A percentile compares a stretch with the other conserved stretches of the same genome.
Evolutionary conservation across 306 rosid genomes (phyloP).

Genomic region (Prinsepia uniflora): DNA sequence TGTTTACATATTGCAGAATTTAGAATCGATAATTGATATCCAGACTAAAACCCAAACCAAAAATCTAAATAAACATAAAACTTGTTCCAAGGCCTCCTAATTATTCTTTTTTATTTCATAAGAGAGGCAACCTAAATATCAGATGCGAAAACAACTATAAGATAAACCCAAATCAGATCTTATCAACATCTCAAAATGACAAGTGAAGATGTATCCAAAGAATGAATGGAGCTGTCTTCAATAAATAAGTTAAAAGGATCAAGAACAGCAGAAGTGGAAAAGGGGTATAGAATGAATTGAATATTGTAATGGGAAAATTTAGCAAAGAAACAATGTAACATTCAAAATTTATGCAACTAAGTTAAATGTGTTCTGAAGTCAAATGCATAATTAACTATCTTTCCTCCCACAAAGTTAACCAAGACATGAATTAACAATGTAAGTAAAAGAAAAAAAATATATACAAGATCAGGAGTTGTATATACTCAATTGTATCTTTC

Average conservation of each 20-base stretch:
- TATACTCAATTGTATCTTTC: not conserved
- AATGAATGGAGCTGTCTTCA: not conserved
- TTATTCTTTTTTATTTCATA: too few relatives aligned
- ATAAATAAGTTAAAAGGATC: not conserved
- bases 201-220: not conserved
- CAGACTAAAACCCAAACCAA: not conserved
- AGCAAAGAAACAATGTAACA: too few relatives aligned
- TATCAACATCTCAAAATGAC: not conserved
- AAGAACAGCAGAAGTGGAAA: not conserved
- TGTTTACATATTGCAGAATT: not conserved
- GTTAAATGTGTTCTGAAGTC: too few relatives aligned
- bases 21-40: too few relatives aligned
- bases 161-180: not conserved
- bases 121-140: not conserved
- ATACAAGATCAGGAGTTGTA: not conserved
- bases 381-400: too few relatives aligned
- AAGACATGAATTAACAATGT: too few relatives aligned
- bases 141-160: not conserved
- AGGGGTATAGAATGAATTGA: not conserved
- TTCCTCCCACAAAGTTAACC: not conserved
- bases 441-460: too few relatives aligned
- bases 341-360: too few relatives aligned
- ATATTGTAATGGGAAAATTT: not conserved
- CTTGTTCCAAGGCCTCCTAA: not conserved
- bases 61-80: too few relatives aligned